Base-by-base conservation (phyloP, 306 rosid species). In the Herpetospermum pedunculosum region DNA sequence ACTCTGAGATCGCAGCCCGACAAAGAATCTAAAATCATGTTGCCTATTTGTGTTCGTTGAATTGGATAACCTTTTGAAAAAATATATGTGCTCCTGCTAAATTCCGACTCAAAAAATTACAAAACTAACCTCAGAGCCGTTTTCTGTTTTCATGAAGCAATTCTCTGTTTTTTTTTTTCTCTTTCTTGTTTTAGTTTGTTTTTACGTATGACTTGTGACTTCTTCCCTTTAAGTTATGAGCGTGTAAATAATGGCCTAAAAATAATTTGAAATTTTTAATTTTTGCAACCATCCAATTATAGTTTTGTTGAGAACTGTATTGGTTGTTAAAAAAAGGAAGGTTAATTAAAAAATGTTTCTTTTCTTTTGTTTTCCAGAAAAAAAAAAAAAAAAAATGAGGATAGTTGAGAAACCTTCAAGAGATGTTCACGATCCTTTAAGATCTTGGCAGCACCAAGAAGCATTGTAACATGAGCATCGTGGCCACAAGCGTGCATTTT, bases 401-500 rank as follows among this genome's bases (percentile, higher is more conserved):
- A 4, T 37, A 29, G 71, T 7, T 44, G 6, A 0, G 76, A 15
- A 28, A 89, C 98, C 98, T 93, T 93, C 59, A 93, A 80, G 69
- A 91, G 86, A 82, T 89, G 87, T 40, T 94, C 96, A 16, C 98
- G 92, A 72, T 73, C 82, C 85, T 91, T 94, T 82, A 94, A 84
- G 76, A 94, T 87, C 84, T 85, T 94, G 82, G 98, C 96, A 41
- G 98, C 98, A 9, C 98, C 98, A 13, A 91, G 18, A 15, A 94
- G 95, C 98, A 94, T 94, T 6, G 98, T 87, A 81, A 94, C 98
- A 71, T 94, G 98, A 34, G 97, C 98, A 64, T 94, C 98, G 83
- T 94, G 98, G 77, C 98, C 98, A 85, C 98, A 94, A 41, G 98
- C 98, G 52, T 91, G 98, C 98, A 94, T 94, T 85, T 89, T 94